These are phyloP conservation scores for Xylariaceae sp. DNA, from an alignment of 2,329 filamentous ascomycete species.

Conservation along the genomic window DNA sequence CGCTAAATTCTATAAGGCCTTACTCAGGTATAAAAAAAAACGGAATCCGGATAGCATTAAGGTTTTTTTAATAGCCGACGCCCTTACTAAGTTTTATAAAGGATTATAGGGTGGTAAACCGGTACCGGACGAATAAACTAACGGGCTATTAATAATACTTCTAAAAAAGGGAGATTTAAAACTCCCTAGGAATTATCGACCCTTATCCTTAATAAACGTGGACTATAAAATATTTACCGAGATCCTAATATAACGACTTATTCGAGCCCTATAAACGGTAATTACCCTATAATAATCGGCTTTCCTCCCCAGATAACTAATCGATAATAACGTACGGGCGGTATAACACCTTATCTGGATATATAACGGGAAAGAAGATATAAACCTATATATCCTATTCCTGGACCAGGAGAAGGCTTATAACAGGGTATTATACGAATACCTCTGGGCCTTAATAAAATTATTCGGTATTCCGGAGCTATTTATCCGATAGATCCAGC, in stretches of 20 bases:
- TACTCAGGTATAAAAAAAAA: conserved; percentile 1
- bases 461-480: not conserved
- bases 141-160: conserved; percentile 1
- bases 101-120: not conserved
- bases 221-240: conserved; percentile 4
- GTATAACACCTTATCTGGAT: conserved; percentile 1
- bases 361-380: conserved; percentile 1
- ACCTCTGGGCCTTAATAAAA: conserved; percentile 1
- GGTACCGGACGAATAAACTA: conserved; percentile 1
- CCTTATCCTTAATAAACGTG: conserved; percentile 2
- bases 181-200: conserved; percentile 1
- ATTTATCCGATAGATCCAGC: not conserved
- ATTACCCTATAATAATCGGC: not conserved
- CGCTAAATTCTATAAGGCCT: conserved; percentile 2
- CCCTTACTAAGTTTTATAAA: conserved; percentile 1
- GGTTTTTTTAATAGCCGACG: not conserved
- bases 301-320: not conserved
- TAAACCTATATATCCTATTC: not conserved
- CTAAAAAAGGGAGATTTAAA: conserved; percentile 1
- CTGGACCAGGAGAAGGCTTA: conserved; percentile 1
- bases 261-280: conserved; percentile 1
- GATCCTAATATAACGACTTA: conserved; percentile 2
- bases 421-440: conserved; percentile 1
- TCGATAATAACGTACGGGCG: conserved; percentile 1
- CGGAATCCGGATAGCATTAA: not conserved